phyloP scores from a whole-genome alignment of 306 rosid species.

The Cercis canadensis region DNA sequence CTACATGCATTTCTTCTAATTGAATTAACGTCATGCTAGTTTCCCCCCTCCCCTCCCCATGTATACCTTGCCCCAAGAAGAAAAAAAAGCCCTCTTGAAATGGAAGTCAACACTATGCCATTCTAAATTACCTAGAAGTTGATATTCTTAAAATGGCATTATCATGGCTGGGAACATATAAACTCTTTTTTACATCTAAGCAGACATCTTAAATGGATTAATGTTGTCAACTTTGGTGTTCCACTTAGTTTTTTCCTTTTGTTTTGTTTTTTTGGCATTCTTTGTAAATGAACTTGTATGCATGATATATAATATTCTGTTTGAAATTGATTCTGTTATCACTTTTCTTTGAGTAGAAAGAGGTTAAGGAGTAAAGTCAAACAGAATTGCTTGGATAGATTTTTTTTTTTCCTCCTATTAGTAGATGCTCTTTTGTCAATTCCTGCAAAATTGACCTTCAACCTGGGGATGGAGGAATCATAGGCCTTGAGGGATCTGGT shows the following conservation, averaged over 20 bases:
- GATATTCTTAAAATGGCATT: constrained; percentile 17
- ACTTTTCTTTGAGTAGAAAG: constrained; percentile 6
- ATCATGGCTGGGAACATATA: constrained; percentile 9
- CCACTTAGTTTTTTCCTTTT: too few species aligned
- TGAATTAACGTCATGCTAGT: constrained; percentile 13
- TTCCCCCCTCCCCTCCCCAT: too few species aligned
- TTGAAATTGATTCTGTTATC: not conserved
- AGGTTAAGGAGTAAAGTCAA: constrained; percentile 1
- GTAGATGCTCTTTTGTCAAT: constrained; percentile 7
- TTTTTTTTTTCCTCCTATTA: not conserved
- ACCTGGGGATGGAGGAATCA: constrained; percentile 1
- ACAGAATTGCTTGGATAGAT: not conserved
- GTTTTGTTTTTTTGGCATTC: constrained; percentile 21
- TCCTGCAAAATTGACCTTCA: constrained; percentile 17
- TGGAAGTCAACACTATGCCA: constrained; percentile 9
- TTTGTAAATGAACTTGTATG: not conserved
- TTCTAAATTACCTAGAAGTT: constrained; percentile 1
- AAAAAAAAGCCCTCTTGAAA: too few species aligned
- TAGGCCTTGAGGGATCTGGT: constrained; percentile 5
- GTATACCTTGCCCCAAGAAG: too few species aligned
- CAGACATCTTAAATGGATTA: not conserved
- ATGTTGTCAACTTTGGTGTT: too few species aligned
- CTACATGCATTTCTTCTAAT: constrained; percentile 9
- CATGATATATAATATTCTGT: not conserved
- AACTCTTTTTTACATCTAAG: not conserved